phyloP scores from a whole-genome alignment of 2,329 filamentous ascomycete species.

The Talaromyces pinophilus region DNA sequence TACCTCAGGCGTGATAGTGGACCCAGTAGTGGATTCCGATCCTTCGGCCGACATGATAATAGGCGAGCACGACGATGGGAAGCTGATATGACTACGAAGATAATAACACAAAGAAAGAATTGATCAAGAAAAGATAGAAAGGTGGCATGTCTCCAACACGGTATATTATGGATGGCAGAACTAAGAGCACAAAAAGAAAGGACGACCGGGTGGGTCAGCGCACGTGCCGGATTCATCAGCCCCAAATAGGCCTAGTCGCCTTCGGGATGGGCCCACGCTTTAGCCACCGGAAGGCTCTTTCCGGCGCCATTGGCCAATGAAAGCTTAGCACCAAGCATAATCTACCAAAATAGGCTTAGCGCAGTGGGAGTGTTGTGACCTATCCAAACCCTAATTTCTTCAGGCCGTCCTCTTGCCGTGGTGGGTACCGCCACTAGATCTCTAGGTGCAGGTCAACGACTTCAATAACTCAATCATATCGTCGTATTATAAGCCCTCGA shows the following conservation, averaged over 20 bases:
- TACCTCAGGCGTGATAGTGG: constrained; percentile 7
- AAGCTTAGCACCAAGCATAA: background rate
- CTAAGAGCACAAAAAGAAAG: background rate
- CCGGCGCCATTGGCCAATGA: background rate
- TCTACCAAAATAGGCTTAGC: background rate
- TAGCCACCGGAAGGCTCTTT: background rate
- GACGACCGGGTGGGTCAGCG: no score
- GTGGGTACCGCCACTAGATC: background rate
- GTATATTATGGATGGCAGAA: background rate
- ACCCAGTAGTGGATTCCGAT: background rate
- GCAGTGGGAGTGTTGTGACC: background rate
- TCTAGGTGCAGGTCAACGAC: background rate
- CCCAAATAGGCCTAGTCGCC: background rate
- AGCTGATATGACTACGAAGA: background rate
- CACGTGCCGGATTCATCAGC: background rate
- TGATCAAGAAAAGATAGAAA: background rate
- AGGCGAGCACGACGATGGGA: background rate
- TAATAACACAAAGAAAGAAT: background rate
- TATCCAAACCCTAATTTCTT: background rate
- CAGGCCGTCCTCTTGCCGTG: background rate
- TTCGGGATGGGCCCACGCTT: background rate
- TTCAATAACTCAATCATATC: background rate
- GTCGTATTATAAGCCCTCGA: background rate
- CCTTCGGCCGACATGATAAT: background rate
- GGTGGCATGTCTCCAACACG: background rate